Conservation (phyloP, 2,329 filamentous ascomycete genomes). For the Fusarium subglutinans region DNA sequence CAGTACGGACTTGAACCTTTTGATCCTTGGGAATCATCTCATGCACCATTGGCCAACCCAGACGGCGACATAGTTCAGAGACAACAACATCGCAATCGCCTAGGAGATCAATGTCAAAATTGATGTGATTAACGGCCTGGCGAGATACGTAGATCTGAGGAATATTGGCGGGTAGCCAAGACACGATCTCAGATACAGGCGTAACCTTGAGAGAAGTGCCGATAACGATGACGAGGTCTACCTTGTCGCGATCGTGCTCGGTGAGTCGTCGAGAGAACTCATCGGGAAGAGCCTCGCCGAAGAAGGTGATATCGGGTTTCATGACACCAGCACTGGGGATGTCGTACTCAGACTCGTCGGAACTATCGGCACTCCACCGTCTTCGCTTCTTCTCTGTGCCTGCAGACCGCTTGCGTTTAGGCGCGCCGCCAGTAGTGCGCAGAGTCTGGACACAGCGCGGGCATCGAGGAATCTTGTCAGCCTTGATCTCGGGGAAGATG, state of each 20-base stretch:
- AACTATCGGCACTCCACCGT: constrained; percentile 51
- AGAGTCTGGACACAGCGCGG: constrained; percentile 71
- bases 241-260: constrained; percentile 80
- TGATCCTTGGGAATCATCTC: constrained; percentile 82
- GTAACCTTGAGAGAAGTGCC: constrained; percentile 96
- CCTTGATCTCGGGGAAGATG: constrained; percentile 82
- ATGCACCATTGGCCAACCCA: constrained; percentile 82
- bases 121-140: constrained; percentile 85
- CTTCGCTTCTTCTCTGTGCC: constrained; percentile 55
- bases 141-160: constrained; percentile 92
- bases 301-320: constrained; percentile 99
- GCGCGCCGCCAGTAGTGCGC: constrained; percentile 38
- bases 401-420: constrained; percentile 54
- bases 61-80: constrained; percentile 81
- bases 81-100: constrained; percentile 94
- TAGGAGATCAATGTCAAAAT: constrained; percentile 96
- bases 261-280: constrained; percentile 83
- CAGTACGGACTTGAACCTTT: constrained; percentile 62
- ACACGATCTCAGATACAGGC: constrained; percentile 91
- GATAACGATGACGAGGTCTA: constrained; percentile 93
- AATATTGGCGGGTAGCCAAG: constrained; percentile 78
- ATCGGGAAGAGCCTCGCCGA: constrained; percentile 88
- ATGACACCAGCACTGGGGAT: constrained; percentile 80
- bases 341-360: constrained; percentile 59
- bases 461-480: constrained; percentile 81